phyloP scores from a whole-genome alignment of 495 filamentous ascomycete genomes.

The Aspergillus indologenus region DNA sequence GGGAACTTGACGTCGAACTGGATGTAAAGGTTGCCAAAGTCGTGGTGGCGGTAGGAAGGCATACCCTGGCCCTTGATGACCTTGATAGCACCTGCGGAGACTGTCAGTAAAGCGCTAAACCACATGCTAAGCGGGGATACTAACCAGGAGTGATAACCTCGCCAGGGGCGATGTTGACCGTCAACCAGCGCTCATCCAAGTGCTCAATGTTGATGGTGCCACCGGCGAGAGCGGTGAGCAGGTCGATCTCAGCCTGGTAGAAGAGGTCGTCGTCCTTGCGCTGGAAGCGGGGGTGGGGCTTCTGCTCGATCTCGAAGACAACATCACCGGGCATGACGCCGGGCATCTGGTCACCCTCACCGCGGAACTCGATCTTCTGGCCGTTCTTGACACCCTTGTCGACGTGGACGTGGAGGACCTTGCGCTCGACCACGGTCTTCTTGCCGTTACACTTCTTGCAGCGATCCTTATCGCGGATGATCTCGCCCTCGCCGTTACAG shows the following conservation, averaged over 20 bases:
- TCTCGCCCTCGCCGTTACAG: constrained; percentile 95
- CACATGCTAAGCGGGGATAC: constrained; percentile 30
- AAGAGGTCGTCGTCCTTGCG: constrained; percentile 95
- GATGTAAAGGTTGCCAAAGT: constrained; percentile 94
- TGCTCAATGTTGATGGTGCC: constrained; percentile 90
- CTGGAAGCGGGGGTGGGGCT: constrained; percentile 92
- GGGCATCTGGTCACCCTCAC: constrained; percentile 95
- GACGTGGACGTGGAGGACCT: constrained; percentile 97
- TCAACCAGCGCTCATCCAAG: constrained; percentile 94
- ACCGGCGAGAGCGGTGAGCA: constrained; percentile 91
- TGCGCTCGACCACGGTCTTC: constrained; percentile 96
- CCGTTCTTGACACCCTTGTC: constrained; percentile 91
- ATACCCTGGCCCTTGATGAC: constrained; percentile 96
- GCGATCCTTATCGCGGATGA: constrained; percentile 89
- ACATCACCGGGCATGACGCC: constrained; percentile 92
- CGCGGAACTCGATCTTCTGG: constrained; percentile 92
- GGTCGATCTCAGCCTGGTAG: constrained; percentile 92
- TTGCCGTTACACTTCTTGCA: constrained; percentile 94
- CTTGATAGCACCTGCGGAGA: constrained; percentile 72
- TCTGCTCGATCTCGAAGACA: constrained; percentile 96
- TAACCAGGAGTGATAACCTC: constrained; percentile 92
- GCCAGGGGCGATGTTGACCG: constrained; percentile 82
- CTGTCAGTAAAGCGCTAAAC: constrained; percentile 18
- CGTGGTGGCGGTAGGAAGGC: constrained; percentile 94
- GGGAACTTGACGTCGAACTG: constrained; percentile 99